These are phyloP conservation scores for Podaxis sp. DNA, from an alignment of 768 basidiomycete genomes.

Conservation along the genomic window DNA sequence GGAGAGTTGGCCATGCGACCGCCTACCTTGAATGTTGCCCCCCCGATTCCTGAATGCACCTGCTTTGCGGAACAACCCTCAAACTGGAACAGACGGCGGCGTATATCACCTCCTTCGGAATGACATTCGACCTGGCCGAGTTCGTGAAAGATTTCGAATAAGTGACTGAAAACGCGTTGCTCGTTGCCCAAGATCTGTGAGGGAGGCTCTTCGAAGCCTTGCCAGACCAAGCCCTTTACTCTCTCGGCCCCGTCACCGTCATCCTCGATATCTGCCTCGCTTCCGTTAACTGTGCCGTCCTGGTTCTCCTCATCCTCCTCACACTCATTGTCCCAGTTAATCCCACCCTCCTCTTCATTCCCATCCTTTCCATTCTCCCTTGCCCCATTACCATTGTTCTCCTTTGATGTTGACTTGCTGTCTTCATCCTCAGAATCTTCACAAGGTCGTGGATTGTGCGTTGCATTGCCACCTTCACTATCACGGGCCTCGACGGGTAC, in stretches of 20 bases:
- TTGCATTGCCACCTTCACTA: background rate
- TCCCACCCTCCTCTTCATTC: no score
- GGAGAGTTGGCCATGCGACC: background rate
- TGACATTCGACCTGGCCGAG: background rate
- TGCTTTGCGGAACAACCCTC: background rate
- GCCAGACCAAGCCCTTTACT: background rate
- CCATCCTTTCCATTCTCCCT: no score
- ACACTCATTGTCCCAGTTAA: no score
- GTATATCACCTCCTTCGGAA: background rate
- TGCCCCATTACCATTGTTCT: no score
- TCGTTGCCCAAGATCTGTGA: background rate
- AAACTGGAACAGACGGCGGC: background rate
- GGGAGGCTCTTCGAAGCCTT: background rate
- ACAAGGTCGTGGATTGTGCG: no score
- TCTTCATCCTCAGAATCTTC: no score
- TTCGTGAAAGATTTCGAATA: background rate
- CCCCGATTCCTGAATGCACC: background rate
- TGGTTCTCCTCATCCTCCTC: no score
- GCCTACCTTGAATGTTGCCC: background rate
- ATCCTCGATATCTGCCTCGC: no score
- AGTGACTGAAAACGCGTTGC: background rate
- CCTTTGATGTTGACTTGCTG: no score
- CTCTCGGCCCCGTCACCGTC: no score
- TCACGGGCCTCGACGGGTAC: background rate
- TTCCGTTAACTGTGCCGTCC: no score